Evolutionary conservation across 202 grass and related monocot species (phyloP), one percentile per base, ranked within the genome.

Genomic region (Carex sylvatica): DNA sequence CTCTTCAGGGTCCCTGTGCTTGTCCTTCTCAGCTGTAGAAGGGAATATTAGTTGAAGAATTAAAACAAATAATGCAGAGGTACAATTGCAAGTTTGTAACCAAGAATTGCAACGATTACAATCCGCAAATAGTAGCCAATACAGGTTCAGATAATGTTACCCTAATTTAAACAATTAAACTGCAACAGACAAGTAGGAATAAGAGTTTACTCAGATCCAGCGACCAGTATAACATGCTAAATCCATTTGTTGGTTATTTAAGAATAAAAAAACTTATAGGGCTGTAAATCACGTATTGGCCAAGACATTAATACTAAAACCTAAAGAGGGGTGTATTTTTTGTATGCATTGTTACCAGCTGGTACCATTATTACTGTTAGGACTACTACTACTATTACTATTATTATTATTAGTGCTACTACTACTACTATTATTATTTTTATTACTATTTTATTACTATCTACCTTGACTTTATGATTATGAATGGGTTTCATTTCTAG

Each of bases 1-100:
- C 18, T 86, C 85, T 58, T 87, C 62, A 28, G 84, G 63, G 49
- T 82, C 80, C 44, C 80, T 65, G 22, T 82, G 36, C 63, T 82
- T 82, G 42, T 82, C 80, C 80, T 82, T 82, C 64, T 82, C 80
- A 54, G 80, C 80, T 82, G 60, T 19, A 81, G 60, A 66, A 67
- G 44, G 38, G 15, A 68, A 82, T 53, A 82, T 47, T 19, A 40
- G 36, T 44, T 63, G 13, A 77, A 77, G 51, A 77, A 4, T 58
- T 33, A 42, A 71, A 42, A 33, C 26, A 75, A 18, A 75, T 18
- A 53, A 75, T 31, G 47, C 19, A 54, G 14, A 51, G 2, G 6
- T n/a, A 23, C 65, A 26, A 56, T 56, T 31, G 23, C 10, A 33
- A 31, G 13, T 74, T 59, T 51, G 70, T 74, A 24, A 26, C 10